Evolutionary conservation across 768 basidiomycete species (phyloP).

Genomic region (Trametes sanguinea): DNA sequence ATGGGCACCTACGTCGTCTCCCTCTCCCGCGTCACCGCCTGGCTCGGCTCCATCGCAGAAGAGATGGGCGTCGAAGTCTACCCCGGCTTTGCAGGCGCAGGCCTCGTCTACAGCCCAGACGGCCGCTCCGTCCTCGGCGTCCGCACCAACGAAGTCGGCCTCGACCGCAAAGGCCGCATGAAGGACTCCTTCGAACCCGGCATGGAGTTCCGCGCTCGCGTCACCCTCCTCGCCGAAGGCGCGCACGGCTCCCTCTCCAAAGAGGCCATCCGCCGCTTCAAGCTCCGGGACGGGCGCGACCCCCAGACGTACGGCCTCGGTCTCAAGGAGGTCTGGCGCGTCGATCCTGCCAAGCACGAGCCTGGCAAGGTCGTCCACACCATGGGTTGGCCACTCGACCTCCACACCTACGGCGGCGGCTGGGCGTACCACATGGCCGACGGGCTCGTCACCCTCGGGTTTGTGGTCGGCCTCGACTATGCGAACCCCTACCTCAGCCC

Average conservation of each 20-base stretch:
- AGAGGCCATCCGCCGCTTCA: constrained; percentile 70
- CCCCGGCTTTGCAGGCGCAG: constrained; percentile 93
- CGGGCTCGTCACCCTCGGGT: constrained; percentile 83
- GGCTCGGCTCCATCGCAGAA: constrained; percentile 88
- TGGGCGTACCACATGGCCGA: constrained; percentile 97
- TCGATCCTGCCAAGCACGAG: constrained; percentile 60
- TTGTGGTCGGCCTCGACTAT: constrained; percentile 95
- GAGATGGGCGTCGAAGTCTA: constrained; percentile 91
- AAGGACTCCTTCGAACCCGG: constrained; percentile 94
- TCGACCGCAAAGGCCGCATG: constrained; percentile 71
- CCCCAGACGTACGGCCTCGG: constrained; percentile 97
- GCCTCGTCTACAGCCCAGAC: constrained; percentile 69
- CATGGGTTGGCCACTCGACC: constrained; percentile 90
- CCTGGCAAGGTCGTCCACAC: constrained; percentile 91
- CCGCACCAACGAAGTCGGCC: constrained; percentile 90
- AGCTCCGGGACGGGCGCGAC: constrained; percentile 65
- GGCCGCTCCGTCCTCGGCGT: constrained; percentile 72
- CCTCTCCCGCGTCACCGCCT: constrained; percentile 84
- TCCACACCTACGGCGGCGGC: constrained; percentile 83
- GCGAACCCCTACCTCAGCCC: constrained; percentile 91
- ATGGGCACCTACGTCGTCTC: constrained; percentile 92
- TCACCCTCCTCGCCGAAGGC: constrained; percentile 92
- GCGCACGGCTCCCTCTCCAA: constrained; percentile 93
- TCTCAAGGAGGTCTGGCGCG: constrained; percentile 96
- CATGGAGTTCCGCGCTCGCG: constrained; percentile 92